Evolutionary conservation across 2,329 filamentous ascomycete genomes (phyloP).

Genomic region (Exophiala lecanii-corni): DNA sequence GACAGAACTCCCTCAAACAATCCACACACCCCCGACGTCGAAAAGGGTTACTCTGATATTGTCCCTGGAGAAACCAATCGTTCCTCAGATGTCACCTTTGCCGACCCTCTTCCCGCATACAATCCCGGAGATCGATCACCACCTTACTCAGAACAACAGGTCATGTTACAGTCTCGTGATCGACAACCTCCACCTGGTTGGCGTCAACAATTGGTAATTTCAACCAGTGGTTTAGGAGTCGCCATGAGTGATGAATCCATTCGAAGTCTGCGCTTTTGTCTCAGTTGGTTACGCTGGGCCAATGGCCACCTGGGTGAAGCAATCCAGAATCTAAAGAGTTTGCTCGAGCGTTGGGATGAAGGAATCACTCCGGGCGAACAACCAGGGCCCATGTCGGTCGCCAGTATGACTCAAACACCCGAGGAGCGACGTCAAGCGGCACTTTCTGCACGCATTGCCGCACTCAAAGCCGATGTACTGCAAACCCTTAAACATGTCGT

Average conservation of each 20-base stretch:
- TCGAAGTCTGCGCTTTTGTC: conserved; percentile 75
- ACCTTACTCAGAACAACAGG: conserved; percentile 23
- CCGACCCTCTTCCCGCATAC: conserved; percentile 77
- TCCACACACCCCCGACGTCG: conserved; percentile 18
- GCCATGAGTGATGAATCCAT: conserved; percentile 88
- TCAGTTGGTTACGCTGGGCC: conserved; percentile 73
- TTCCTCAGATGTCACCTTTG: conserved; percentile 30
- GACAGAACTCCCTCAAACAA: conserved; percentile 7
- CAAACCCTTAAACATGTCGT: conserved; percentile 77
- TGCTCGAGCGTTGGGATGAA: conserved; percentile 75
- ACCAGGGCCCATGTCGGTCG: conserved; percentile 26
- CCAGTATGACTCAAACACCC: conserved; percentile 24
- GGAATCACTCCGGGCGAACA: conserved; percentile 33
- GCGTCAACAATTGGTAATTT: conserved; percentile 81
- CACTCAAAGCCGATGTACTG: conserved; percentile 66
- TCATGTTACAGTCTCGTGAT: conserved; percentile 24
- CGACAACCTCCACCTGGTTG: conserved; percentile 48
- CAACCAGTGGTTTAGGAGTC: conserved; percentile 83
- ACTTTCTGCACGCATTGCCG: conserved; percentile 58
- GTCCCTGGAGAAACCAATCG: conserved; percentile 15
- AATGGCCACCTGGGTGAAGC: conserved; percentile 75
- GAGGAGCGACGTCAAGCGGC: conserved; percentile 47
- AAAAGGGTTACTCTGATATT: conserved; percentile 23
- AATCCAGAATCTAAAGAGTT: conserved; percentile 67
- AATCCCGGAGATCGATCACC: conserved; percentile 55